Evolutionary conservation across 306 rosid genomes (phyloP).

Genomic region (Pyrus betulifolia): DNA sequence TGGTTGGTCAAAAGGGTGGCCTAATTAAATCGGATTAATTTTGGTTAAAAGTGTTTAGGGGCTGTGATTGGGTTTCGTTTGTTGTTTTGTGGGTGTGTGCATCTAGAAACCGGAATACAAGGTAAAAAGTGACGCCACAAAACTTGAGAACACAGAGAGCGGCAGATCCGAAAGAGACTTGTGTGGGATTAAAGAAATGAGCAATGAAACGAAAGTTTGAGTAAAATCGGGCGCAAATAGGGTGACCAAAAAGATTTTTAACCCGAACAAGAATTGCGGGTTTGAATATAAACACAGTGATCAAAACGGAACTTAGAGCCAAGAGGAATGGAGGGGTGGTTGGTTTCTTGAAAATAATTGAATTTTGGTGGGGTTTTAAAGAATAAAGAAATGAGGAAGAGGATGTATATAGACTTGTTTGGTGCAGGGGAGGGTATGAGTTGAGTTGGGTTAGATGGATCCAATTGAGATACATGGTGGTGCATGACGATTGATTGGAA

Average conservation of each 20-base stretch:
- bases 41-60: background rate
- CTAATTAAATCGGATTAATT: background rate
- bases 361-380: background rate
- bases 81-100: background rate
- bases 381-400: background rate
- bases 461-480: background rate
- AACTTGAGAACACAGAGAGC: background rate
- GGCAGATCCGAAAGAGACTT: conserved; percentile 3
- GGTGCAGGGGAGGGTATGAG: background rate
- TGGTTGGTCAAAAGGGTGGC: conserved; percentile 5
- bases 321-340: background rate
- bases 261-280: background rate
- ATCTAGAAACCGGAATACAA: conserved; percentile 9
- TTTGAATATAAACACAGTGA: background rate
- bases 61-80: background rate
- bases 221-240: background rate
- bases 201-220: background rate
- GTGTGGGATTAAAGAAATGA: background rate
- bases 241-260: no score
- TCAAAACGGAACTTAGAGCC: background rate
- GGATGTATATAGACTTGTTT: background rate
- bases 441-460: background rate
- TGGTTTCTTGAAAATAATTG: background rate
- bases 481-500: background rate
- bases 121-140: background rate